Evolutionary conservation across 306 rosid species (phyloP), one percentile per base, ranked within the genome.

Genomic region (Malus asiatica): DNA sequence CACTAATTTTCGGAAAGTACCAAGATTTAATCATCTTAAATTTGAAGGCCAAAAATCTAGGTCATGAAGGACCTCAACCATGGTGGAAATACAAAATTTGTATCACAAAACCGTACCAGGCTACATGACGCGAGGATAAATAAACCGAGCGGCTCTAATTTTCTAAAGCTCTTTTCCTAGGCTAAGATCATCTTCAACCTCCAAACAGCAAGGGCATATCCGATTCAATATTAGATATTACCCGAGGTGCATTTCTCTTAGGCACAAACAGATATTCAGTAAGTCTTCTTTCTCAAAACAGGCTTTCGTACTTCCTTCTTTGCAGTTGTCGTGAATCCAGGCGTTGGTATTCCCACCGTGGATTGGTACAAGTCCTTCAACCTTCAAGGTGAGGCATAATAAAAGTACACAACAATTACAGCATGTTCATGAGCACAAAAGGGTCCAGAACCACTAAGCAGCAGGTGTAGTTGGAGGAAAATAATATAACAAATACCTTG

Each of bases 201-300:
- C 38, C 6, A 74, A 77, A 63, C 68, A 4, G 48, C 19, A 11
- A 51, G 8, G 23, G 65, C 32, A 20, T 27, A 77, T 65, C 68
- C 12, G 53, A 71, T 25, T 19, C 53, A 70, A 20, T 48, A 62
- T 74, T 78, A 76, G 62, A 57, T 19, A 57, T 76, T 10, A 59
- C 70, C 25, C 8, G 6, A 57, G 35, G 40, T 46, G 73, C 78
- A 68, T 68, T 11, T 78, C 74, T 55, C 74, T 60, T 5, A 0
- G 53, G 72, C 15, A 79, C 59, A 74, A 69, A 38, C 11, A 44
- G 57, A 25, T n/a, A 11, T 68, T 84, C 81, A 96, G 62, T 86
- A 96, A 1, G 98, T 90, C 89, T 96, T 96, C 86, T 93, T 96
- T 70, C 98, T 89, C 84, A 89, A 77, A 65, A 77, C 45, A 78